Evolutionary conservation across 192 early-diverging fungal genomes (phyloP).

Genomic region (Coemansia brasiliensis): DNA sequence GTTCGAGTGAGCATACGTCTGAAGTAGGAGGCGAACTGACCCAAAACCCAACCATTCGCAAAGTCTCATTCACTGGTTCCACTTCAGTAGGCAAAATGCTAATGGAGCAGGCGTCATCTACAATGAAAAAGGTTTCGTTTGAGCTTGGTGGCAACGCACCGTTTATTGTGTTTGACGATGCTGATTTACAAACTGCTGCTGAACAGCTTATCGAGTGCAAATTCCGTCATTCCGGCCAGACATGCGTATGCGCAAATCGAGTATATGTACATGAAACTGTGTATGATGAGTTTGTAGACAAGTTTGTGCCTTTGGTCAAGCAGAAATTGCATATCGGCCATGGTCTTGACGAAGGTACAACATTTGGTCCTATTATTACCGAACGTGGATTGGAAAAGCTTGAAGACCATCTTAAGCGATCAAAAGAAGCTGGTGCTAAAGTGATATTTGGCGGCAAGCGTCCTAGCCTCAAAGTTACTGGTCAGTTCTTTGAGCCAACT

Average conservation of each 20-base stretch:
- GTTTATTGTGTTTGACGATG: slow-evolving; percentile 59
- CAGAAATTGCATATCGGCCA: slow-evolving; percentile 66
- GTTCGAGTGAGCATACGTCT: slow-evolving; percentile 44
- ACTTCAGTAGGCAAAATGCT: slow-evolving; percentile 55
- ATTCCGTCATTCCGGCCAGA: slow-evolving; percentile 72
- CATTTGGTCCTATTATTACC: slow-evolving; percentile 84
- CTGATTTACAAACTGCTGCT: slow-evolving; percentile 46
- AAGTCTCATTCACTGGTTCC: slow-evolving; percentile 62
- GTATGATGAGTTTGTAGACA: slow-evolving; percentile 65
- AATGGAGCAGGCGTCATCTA: slow-evolving; percentile 52
- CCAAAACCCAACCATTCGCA: slow-evolving; percentile 46
- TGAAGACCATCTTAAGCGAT: slow-evolving; percentile 66
- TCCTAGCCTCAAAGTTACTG: slow-evolving; percentile 25
- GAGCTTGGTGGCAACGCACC: slow-evolving; percentile 65
- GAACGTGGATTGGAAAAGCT: slow-evolving; percentile 68
- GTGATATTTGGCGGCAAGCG: slow-evolving; percentile 65
- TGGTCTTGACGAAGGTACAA: slow-evolving; percentile 63
- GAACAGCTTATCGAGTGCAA: slow-evolving; percentile 44
- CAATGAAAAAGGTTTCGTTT: slow-evolving; percentile 55
- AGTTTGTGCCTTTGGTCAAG: slow-evolving; percentile 61
- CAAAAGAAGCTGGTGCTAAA: slow-evolving; percentile 70
- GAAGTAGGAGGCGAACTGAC: slow-evolving; percentile 49
- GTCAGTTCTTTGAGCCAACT: slow-evolving; percentile 83
- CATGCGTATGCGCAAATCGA: slow-evolving; percentile 70
- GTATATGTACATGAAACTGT: slow-evolving; percentile 69